Conservation (phyloP, 371 early-diverging fungal genomes). For the Rhizopus delemar region DNA sequence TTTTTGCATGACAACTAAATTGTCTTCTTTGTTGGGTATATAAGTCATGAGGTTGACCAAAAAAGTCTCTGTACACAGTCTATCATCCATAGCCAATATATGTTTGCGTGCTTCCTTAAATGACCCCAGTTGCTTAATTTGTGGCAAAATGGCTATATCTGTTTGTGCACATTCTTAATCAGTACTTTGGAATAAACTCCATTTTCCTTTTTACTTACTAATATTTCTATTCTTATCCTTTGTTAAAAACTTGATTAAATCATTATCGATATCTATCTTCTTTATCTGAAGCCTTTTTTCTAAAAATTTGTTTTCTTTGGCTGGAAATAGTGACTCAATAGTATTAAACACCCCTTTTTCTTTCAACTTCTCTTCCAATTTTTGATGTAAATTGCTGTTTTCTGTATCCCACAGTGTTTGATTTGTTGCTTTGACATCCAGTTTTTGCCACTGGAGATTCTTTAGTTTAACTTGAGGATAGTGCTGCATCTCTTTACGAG, state of each 20-base stretch:
- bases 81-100: slow-evolving; percentile 42
- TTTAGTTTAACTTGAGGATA: slow-evolving; percentile 36
- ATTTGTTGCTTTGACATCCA: slow-evolving; percentile 21
- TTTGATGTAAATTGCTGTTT: slow-evolving; percentile 16
- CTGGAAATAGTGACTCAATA: slow-evolving; percentile 32
- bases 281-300: slow-evolving; percentile 19
- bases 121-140: slow-evolving; percentile 26
- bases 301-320: slow-evolving; percentile 32
- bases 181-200: background rate
- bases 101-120: slow-evolving; percentile 40
- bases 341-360: slow-evolving; percentile 27
- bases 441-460: slow-evolving; percentile 42
- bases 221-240: slow-evolving; percentile 46
- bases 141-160: slow-evolving; percentile 49
- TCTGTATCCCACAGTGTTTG: slow-evolving; percentile 35
- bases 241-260: slow-evolving; percentile 32
- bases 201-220: slow-evolving; percentile 28
- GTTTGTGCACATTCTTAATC: background rate
- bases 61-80: slow-evolving; percentile 49
- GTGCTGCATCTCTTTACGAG: slow-evolving; percentile 30
- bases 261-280: slow-evolving; percentile 19
- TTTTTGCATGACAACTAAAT: slow-evolving; percentile 45
- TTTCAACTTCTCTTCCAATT: slow-evolving; percentile 28
- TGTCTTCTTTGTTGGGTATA: slow-evolving; percentile 49
- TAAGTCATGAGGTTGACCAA: slow-evolving; percentile 46